Conservation (phyloP, 139 green algal genomes). For the Picochlorum sp. region DNA sequence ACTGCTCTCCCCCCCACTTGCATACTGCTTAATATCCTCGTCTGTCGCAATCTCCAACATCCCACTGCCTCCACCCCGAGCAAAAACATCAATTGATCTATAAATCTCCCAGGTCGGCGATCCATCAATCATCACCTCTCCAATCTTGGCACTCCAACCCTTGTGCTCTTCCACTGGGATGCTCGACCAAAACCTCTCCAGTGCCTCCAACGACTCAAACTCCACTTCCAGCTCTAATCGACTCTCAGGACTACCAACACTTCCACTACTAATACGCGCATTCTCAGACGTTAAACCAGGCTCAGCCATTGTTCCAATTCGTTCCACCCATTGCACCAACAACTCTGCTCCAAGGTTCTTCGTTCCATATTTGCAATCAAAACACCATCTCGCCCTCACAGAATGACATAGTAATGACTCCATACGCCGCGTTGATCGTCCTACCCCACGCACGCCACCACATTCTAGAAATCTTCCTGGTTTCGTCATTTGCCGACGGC, state of each 20-base stretch:
- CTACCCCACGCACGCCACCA: too few relatives aligned
- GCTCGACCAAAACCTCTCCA: conserved; percentile 54
- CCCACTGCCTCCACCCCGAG: not conserved
- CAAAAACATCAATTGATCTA: conserved; percentile 9
- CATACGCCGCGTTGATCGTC: too few relatives aligned
- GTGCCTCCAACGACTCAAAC: conserved; percentile 46
- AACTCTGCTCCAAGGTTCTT: conserved; percentile 55
- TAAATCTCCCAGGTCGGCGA: conserved; percentile 54
- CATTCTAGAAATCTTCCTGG: too few relatives aligned
- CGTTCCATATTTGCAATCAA: conserved; percentile 49
- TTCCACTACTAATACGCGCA: conserved; percentile 41
- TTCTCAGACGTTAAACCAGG: conserved; percentile 44
- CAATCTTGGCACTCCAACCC: conserved; percentile 34
- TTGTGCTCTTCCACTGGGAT: conserved; percentile 39
- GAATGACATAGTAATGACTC: too few relatives aligned
- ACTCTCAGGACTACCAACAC: conserved; percentile 50
- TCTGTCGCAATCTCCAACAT: conserved; percentile 5
- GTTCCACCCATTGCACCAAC: conserved; percentile 62
- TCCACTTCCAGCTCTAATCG: conserved; percentile 49
- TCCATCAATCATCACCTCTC: conserved; percentile 51
- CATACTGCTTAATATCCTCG: conserved; percentile 14
- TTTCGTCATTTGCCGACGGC: too few relatives aligned
- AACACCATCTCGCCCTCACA: not conserved
- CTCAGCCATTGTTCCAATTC: conserved; percentile 40
- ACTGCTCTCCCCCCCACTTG: conserved; percentile 13